Evolutionary conservation across 441 rosid genomes (phyloP), one percentile per base, ranked within the genome.

Genomic region (Dalechampia spathulata): DNA sequence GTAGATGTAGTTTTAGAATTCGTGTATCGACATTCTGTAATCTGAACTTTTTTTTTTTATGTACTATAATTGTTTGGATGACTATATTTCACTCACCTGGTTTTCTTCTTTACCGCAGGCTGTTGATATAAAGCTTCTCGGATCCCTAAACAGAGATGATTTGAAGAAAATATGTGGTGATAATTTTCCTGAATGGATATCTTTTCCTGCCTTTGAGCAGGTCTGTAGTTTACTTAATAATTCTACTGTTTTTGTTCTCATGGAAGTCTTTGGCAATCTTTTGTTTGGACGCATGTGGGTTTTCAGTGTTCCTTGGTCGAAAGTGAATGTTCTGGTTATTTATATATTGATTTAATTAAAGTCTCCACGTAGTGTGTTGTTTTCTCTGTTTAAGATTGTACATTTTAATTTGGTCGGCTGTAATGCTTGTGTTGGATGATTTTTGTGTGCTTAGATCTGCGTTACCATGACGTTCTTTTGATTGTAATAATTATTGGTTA

Each of bases 161-260:
- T 73, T 93, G 75, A 90, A 72, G 85, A 93, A 93, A 77, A 79
- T 93, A 49, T 93, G 97, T 2, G 93, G 99, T 21, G 95, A 90
- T 61, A 90, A 83, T 63, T 85, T 83, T 66, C 99, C 99, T 30
- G 91, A 79, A 48, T 89, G 99, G 99, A 87, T 93, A 63, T 93
- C 99, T 5, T 93, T 93, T 64, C 97, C 99, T 21, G 96, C 67
- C 27, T 93, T 63, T 76, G 99, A 93, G 68, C 99, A 90, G 96
- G 99, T 90, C 46, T 41, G 58, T 19, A 14, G 49, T 26, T 52
- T 27, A 44, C 13, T 25, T 58, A 5, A 14, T 7, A 23, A n/a
- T 43, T 21, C 21, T 36, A 2, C 28, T 30, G 7, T 49, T 51
- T 45, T 25, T n/a, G 8, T 25, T 46, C 5, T 34, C 7, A 36